phyloP scores from a whole-genome alignment of 352 stramenopile species.

The Pythium sp. region DNA sequence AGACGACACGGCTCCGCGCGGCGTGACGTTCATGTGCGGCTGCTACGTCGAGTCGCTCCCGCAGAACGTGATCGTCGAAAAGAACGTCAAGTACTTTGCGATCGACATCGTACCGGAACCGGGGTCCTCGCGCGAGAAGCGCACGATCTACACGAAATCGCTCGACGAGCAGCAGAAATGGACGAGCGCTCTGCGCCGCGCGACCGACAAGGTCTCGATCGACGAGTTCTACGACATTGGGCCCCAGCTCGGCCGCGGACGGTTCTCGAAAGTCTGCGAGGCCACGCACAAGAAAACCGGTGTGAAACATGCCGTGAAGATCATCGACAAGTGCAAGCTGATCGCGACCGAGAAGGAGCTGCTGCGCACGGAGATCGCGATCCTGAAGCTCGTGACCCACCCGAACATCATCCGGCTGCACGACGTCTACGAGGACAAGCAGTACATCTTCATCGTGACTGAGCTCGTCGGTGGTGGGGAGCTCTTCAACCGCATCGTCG shows the following conservation, averaged over 20 bases:
- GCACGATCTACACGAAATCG: conserved; percentile 81
- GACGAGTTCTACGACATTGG: conserved; percentile 90
- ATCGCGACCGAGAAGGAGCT: conserved; percentile 86
- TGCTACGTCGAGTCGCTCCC: conserved; percentile 73
- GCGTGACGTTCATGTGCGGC: conserved; percentile 76
- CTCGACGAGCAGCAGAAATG: conserved; percentile 77
- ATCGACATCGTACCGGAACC: conserved; percentile 85
- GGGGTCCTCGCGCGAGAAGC: conserved; percentile 61
- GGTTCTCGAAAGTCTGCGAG: conserved; percentile 88
- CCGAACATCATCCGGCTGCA: conserved; percentile 83
- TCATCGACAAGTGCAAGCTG: conserved; percentile 92
- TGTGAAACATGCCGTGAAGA: conserved; percentile 88
- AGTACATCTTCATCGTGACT: conserved; percentile 98
- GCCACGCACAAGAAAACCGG: conserved; percentile 58
- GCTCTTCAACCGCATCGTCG: conserved; percentile 96
- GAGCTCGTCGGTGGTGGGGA: conserved; percentile 96
- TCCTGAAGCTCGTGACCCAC: conserved; percentile 91
- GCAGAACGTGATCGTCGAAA: conserved; percentile 66
- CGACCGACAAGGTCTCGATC: conserved; percentile 87
- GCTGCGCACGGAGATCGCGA: conserved; percentile 91
- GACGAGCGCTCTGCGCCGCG: conserved; percentile 65
- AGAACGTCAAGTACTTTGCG: conserved; percentile 79
- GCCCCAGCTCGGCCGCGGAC: conserved; percentile 80
- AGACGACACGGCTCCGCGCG: conserved; percentile 70
- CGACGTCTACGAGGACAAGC: conserved; percentile 91